Conservation (phyloP, 2,329 filamentous ascomycete species). For the Trichoderma endophyticum region DNA sequence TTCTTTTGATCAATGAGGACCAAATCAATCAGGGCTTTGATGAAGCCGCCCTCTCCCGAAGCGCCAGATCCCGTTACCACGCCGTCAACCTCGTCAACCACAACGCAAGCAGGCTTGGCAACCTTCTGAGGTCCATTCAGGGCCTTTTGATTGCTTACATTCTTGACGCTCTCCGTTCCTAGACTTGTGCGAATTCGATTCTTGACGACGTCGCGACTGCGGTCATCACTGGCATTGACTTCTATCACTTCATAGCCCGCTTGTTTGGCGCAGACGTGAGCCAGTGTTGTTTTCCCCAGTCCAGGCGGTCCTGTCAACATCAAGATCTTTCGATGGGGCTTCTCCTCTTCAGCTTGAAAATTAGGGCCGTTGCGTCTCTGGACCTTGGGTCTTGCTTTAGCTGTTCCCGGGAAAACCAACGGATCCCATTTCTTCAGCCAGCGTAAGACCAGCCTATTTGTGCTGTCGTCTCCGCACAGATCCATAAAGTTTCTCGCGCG, state of each 20-base stretch:
- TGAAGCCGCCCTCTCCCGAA: slow-evolving; percentile 86
- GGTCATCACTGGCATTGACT: slow-evolving; percentile 96
- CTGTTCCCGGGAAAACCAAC: slow-evolving; percentile 79
- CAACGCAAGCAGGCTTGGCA: slow-evolving; percentile 83
- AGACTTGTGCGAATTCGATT: slow-evolving; percentile 87
- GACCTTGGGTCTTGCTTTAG: slow-evolving; percentile 53
- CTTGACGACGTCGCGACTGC: slow-evolving; percentile 84
- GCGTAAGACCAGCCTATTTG: slow-evolving; percentile 81
- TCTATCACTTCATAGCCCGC: slow-evolving; percentile 96
- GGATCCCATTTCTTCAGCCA: slow-evolving; percentile 96
- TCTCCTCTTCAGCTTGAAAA: slow-evolving; percentile 60
- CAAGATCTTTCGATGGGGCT: slow-evolving; percentile 79
- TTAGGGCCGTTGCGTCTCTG: slow-evolving; percentile 41
- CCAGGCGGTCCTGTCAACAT: slow-evolving; percentile 89
- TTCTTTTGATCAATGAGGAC: slow-evolving; percentile 86
- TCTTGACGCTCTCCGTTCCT: slow-evolving; percentile 89
- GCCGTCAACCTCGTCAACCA: slow-evolving; percentile 96
- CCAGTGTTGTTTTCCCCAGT: slow-evolving; percentile 91
- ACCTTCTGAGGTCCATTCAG: slow-evolving; percentile 59
- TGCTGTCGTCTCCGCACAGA: slow-evolving; percentile 89
- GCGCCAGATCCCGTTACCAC: slow-evolving; percentile 76
- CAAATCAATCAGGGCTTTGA: slow-evolving; percentile 91
- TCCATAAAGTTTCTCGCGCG: slow-evolving; percentile 89
- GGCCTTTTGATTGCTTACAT: slow-evolving; percentile 60
- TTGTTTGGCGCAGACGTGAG: slow-evolving; percentile 92